These are phyloP conservation scores for Phytomonas francai DNA, from an alignment of 208 protist species.

Conservation along the genomic window DNA sequence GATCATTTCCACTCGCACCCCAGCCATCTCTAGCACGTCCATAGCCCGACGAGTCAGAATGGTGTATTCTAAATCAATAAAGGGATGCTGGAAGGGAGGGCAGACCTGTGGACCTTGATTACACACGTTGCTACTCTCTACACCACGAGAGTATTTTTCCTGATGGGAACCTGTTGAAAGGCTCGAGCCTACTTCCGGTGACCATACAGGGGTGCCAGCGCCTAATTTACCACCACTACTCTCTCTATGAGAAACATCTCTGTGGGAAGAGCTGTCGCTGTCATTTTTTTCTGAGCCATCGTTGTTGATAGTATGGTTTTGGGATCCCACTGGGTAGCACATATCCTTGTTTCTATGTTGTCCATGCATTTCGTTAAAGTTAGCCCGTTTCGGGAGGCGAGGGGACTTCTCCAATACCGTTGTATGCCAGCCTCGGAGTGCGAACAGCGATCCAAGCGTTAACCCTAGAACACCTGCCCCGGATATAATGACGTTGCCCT, in stretches of 20 bases:
- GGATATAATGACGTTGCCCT: slow-evolving; percentile 79
- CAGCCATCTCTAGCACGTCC: slow-evolving; percentile 66
- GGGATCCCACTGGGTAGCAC: not conserved
- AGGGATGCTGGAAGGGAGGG: slow-evolving; percentile 21
- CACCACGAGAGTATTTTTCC: not conserved
- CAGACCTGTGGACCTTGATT: not conserved
- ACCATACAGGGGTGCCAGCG: not conserved
- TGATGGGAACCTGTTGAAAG: not conserved
- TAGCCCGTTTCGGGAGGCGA: slow-evolving; percentile 11
- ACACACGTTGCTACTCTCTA: not conserved
- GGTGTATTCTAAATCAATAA: slow-evolving; percentile 60
- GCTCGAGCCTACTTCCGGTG: not conserved
- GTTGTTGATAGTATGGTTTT: not conserved
- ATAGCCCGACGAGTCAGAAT: slow-evolving; percentile 68
- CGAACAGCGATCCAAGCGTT: slow-evolving; percentile 52
- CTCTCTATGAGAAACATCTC: not conserved
- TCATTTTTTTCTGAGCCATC: not conserved
- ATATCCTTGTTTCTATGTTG: not conserved
- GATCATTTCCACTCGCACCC: slow-evolving; percentile 39
- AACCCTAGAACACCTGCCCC: slow-evolving; percentile 84
- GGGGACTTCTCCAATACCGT: slow-evolving; percentile 67
- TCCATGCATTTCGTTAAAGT: not conserved
- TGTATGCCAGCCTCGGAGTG: slow-evolving; percentile 79
- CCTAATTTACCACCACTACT: not conserved
- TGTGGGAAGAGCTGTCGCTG: not conserved